Evolutionary conservation across 345 rosid genomes (phyloP), one percentile per base, ranked within the genome.

Genomic region (Rhizophora mangle): DNA sequence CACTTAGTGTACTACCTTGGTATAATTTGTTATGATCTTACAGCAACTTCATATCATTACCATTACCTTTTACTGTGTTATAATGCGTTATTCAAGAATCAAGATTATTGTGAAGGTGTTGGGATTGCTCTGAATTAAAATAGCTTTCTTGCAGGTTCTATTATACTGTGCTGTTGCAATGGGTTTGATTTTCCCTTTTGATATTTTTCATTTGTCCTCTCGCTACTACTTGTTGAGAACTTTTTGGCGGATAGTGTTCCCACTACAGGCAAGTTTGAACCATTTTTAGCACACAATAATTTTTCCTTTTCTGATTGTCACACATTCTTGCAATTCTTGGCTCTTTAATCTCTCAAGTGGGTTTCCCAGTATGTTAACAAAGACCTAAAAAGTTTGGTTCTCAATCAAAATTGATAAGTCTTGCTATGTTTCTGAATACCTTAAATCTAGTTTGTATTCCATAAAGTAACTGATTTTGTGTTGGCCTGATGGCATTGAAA

Each of bases 221-320:
- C 99, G 98, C 27, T 84, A 88, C 86, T 92, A 79, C 85, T 81
- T 95, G 79, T 70, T 92, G 51, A 88, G 94, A 86, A 90, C 97
- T 61, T 80, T 95, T 70, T 86, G 92, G 96, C 85, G 98, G 74
- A 87, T 95, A 77, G 81, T 87, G 73, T 82, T 95, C 72, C 98
- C 99, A 0, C 75, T 92, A 54, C 96, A 95, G 92, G 99, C 83
- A 87, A 75, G 87, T 79, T 56, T 64, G 21, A 15, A 15, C n/a
- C 13, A 3, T 34, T 30, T 26, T 67, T 52, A 36, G 13, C 58
- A 21, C 32, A 19, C 74, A 56, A 57, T 58, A 7, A 68, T 61
- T 20, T 51, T 72, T 37, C 19, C 39, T 29, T 6, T 39, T 18
- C 52, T 43, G 49, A 43, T 43, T 43, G 16, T 43, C 5, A 15